Base-by-base conservation (phyloP, 2,329 filamentous ascomycete species). In the Penicillium aurantiogriseum region DNA sequence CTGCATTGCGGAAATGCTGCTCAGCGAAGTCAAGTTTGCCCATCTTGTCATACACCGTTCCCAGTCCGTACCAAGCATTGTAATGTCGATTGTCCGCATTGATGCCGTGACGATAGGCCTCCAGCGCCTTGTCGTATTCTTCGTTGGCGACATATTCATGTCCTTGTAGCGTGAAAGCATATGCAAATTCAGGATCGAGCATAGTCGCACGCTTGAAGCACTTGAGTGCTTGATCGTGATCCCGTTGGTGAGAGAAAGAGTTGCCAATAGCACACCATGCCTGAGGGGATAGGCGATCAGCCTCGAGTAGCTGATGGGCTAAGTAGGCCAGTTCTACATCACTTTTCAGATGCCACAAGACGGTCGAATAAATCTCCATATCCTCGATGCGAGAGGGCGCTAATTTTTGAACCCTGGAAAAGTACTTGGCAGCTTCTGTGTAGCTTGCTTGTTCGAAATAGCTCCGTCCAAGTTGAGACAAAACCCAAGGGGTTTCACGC, bases 281-380 rank as follows among this genome's bases (percentile, higher is more conserved):
- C 74, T 99, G 89, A 2, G 94, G 93, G 0, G 92, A 93, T 63
- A 94, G 82, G 78, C 92, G 94, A 58, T 92, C 90, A 17, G 89
- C 81, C 63, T 97, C 93, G 51, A 96, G 84, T 40, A 97, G 81
- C 68, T 95, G 91, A 69, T 97, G 93, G 0, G 93, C 91, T 29
- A 99, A 81, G 75, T 94, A 96, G 0, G 93, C 92, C 23, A 99
- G 81, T 60, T 97, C 91, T 0, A 92, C 90, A 70, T 97, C 93
- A 62, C 90, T 88, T 75, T 96, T 96, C 61, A 97, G 79, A 74
- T 97, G 92, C 94, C 95, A 99, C n/a, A 99, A 82, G n/a, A 96
- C 88, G 0, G 94, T 99, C 15, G 93, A 97, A 76, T 96, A 99
- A 36, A 97, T 88, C 71, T 99, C 94, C 92, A 97, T 97, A 69